Evolutionary conservation across 2,329 filamentous ascomycete genomes (phyloP), one percentile per base, ranked within the genome.

Genomic region (Diaporthe sp.): DNA sequence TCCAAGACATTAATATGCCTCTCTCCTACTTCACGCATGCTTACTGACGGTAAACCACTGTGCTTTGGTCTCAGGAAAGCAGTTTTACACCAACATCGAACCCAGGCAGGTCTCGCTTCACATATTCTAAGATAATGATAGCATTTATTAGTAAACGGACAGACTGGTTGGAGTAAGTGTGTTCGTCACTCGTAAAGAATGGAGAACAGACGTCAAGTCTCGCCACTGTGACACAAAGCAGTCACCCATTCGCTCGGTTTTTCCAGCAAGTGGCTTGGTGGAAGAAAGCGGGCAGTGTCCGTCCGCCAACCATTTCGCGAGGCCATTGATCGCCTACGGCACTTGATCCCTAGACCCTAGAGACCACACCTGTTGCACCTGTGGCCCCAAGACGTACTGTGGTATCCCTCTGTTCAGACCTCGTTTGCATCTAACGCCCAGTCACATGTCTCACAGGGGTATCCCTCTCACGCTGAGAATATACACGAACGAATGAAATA

Each of bases 1-100:
- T 53, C 39, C 34, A 55, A 55, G 65, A 68, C 65, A 68, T 68
- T 55, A 55, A 70, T 70, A 70, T 55, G 25, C 49, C 34, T 42
- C 65, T 22, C n/a, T 19, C n/a, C 46, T 37, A 42, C 34, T 42
- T 28, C 9, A 19, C 65, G n/a, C n/a, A 55, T 70, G n/a, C 0
- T 13, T 9, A 22, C 6, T 13, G 17, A 10, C 31, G 31, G n/a
- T 13, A 53, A 3, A 6, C 31, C 2, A 10, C 8, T 1, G 28
- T n/a, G 10, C n/a, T 53, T 25, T 25, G 22, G 19, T 17, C 19
- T 37, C 10, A 49, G 10, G 19, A 49, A n/a, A 49, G 42, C 17
- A 37, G 19, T 51, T 51, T 42, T 9, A 22, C 31, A 17, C 7
- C 31, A 19, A 22, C 3, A 68, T 8, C 31, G 22, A 22, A 25